Percentiles rank a stretch among this genome's conserved stretches.
Evolutionary conservation across 2,329 filamentous ascomycete species (phyloP).

Genomic region (Neopestalotiopsis sp.): DNA sequence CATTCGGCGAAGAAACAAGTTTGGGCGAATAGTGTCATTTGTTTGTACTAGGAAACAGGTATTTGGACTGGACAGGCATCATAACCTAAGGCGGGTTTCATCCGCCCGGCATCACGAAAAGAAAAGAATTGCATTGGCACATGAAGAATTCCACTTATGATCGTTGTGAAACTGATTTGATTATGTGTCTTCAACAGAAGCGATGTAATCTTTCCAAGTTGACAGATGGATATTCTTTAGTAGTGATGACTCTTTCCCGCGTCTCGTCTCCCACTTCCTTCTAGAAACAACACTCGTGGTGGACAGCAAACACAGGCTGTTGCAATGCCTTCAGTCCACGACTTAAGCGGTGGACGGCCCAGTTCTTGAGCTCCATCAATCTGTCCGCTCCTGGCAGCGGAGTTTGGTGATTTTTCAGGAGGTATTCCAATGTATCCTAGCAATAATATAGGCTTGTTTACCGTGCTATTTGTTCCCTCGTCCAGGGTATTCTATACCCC

Average conservation of each 20-base stretch:
- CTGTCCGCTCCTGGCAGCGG: not conserved
- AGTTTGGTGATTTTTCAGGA: not conserved
- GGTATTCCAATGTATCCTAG: no score
- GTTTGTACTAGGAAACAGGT: not conserved
- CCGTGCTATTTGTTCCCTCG: not conserved
- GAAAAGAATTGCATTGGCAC: not conserved
- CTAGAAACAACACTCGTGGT: not conserved
- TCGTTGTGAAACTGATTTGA: not conserved
- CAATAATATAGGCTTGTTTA: not conserved
- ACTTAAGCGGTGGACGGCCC: not conserved
- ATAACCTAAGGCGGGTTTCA: not conserved
- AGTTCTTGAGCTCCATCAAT: not conserved
- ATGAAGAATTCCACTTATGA: not conserved
- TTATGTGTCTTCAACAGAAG: not conserved
- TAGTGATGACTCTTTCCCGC: not conserved
- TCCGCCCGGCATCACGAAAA: not conserved
- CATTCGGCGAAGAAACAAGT: not conserved
- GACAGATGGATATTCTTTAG: not conserved
- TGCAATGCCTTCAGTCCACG: not conserved
- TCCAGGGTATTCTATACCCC: not conserved
- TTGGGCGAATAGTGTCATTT: not conserved
- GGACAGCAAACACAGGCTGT: not conserved
- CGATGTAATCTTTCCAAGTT: not conserved
- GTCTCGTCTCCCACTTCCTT: not conserved
- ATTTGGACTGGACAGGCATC: not conserved